Evolutionary conservation across 768 basidiomycete genomes (phyloP).

Genomic region (Suillus alpinus): DNA sequence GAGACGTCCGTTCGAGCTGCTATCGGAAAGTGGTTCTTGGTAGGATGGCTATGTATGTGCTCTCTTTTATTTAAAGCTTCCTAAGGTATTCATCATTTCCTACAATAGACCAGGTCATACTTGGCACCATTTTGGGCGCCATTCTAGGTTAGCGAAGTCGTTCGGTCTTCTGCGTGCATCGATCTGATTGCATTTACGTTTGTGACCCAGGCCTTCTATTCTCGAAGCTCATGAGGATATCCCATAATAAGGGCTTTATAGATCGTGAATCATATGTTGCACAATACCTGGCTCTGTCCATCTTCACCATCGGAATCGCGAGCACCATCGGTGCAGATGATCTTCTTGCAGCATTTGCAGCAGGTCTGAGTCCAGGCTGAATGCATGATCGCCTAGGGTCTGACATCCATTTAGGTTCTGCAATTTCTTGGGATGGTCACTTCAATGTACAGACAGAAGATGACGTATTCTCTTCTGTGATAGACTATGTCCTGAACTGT

Average conservation of each 20-base stretch:
- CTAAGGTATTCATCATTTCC: conserved; percentile 5
- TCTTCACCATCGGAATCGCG: conserved; percentile 77
- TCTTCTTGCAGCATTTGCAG: conserved; percentile 85
- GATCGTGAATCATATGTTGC: conserved; percentile 86
- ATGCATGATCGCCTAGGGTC: neutral
- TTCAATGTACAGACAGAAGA: conserved; percentile 80
- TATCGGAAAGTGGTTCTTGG: conserved; percentile 79
- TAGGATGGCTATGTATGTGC: conserved; percentile 76
- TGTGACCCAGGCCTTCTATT: conserved; percentile 54
- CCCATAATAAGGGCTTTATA: conserved; percentile 59
- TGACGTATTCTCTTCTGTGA: conserved; percentile 84
- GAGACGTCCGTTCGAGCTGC: conserved; percentile 63
- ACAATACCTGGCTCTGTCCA: conserved; percentile 71
- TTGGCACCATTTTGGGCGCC: conserved; percentile 71
- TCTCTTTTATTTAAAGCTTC: neutral
- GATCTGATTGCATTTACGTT: neutral
- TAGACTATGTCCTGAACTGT: conserved; percentile 84
- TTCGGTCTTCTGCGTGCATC: neutral
- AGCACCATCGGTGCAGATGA: conserved; percentile 84
- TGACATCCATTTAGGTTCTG: conserved; percentile 57
- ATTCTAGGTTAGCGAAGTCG: conserved; percentile 36
- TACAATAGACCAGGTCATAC: conserved; percentile 70
- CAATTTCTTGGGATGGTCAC: conserved; percentile 90
- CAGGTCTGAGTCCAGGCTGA: conserved; percentile 42
- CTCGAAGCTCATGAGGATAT: conserved; percentile 69